Evolutionary conservation across 768 basidiomycete species (phyloP), one percentile per base, ranked within the genome.

Genomic region (Macrolepiota dolichaula): DNA sequence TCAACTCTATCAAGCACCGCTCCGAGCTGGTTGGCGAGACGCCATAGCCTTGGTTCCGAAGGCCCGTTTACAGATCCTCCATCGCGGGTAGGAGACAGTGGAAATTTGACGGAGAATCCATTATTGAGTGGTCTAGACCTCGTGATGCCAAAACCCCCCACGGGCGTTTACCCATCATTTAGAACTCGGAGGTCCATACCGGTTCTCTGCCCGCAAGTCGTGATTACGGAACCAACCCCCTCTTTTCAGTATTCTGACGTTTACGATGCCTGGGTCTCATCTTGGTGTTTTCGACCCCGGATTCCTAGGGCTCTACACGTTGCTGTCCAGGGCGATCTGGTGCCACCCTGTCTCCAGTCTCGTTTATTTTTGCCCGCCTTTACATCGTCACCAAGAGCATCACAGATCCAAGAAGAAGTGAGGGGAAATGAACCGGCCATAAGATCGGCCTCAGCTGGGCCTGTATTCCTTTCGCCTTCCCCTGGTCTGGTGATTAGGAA

Each of bases 241-340:
- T 15, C 50, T 17, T 42, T 38, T 38, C 57, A 22, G 25, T 46
- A 25, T 12, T 59, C 57, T 17, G 57, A 59, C 19, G n/a, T 51
- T 38, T 59, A 59, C 49, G 57, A 59, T 40, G 49, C 57, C n/a
- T 59, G 57, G 57, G 25, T 51, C n/a, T 59, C 57, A 15, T 59
- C 57, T 35, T 59, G 57, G 57, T 59, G 50, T 19, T 59, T 59
- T 24, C 49, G 24, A 24, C 57, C 57, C 24, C 17, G 50, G 24
- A 40, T 51, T 12, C 22, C 37, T 3, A 25, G 24, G 25, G 2
- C 38, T 17, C 24, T 13, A 9, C 29, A 19, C 13, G 2, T 24
- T 57, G 40, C 56, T 10, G 17, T 47, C 7, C 44, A 44, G 11
- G 32, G 24, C 19, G 36, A 46, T 36, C 3, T 59, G 3, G 50